Evolutionary conservation across 2,329 filamentous ascomycete genomes (phyloP), one percentile per base, ranked within the genome.

Genomic region (Emmonsiellopsis sp.): DNA sequence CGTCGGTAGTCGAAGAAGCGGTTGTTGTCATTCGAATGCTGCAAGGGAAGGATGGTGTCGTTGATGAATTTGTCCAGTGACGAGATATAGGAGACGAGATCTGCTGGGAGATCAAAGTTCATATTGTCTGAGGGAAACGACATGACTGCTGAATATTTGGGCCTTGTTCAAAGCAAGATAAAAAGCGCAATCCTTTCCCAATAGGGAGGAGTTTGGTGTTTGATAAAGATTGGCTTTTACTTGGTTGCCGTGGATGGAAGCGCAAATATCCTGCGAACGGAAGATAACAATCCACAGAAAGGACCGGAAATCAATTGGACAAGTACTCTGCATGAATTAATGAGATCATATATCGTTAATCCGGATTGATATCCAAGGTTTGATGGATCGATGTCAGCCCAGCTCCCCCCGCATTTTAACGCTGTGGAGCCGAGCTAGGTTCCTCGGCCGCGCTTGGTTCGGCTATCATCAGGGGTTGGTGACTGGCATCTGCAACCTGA

Each of bases 1-100:
- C 81, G 78, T 14, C 81, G 76, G 65, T 85, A 78, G 64, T 84
- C 81, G 67, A 85, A 84, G 74, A 85, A 85, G 54, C 80, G 77
- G 52, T 80, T 72, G 62, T 84, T 84, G 63, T 83, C 79, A 60
- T 79, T 66, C 27, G 69, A 66, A 56, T 76, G 66, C 63, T 84
- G 79, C 1, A 83, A 68, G 1, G 79, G 80, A 0, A 68, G 65
- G 58, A 82, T 83, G 48, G 74, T 73, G 11, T 65, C 61, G 2
- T 74, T 68, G 58, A 84, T 82, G 67, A 83, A 83, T n/a, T 62
- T 61, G 65, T 83, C 80, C 10, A 84, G 68, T n/a, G 69, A 64
- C 32, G 63, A 54, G 33, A 83, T 65, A 60, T 79, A 78, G 6
- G 68, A 55, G 43, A 73, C 62, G 1, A 83, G 69, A 34, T 76